phyloP scores from a whole-genome alignment of 2,329 filamentous ascomycete genomes.

The Penicillium psychrosexuale region DNA sequence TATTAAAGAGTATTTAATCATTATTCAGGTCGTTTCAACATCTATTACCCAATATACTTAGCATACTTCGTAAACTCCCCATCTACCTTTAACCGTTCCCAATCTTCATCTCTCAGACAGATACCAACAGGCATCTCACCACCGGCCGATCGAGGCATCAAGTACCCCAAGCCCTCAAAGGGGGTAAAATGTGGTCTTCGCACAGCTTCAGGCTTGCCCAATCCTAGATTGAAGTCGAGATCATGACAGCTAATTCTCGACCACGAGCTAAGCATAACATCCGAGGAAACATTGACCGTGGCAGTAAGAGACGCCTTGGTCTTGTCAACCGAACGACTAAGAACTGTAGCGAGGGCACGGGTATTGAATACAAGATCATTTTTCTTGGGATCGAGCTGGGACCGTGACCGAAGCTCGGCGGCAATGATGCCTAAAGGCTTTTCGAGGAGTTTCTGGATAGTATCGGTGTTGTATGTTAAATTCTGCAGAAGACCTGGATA shows the following conservation, averaged over 20 bases:
- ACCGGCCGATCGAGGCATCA: constrained; percentile 47
- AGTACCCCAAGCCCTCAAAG: constrained; percentile 50
- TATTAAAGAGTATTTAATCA: neutral
- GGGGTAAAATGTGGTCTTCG: constrained; percentile 48
- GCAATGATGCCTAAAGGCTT: constrained; percentile 37
- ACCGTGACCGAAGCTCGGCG: constrained; percentile 40
- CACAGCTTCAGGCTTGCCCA: constrained; percentile 50
- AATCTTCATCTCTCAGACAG: constrained; percentile 50
- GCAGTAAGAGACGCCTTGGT: constrained; percentile 23
- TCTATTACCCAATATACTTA: constrained; percentile 33
- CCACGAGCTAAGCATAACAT: constrained; percentile 57
- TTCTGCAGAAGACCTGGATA: constrained; percentile 52
- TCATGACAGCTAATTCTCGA: constrained; percentile 46
- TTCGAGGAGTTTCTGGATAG: constrained; percentile 29
- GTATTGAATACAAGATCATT: constrained; percentile 33
- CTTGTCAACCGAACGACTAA: constrained; percentile 37
- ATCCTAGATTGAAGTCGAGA: constrained; percentile 46
- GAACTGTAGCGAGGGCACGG: constrained; percentile 43
- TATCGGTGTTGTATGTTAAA: constrained; percentile 43
- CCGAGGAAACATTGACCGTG: constrained; percentile 37
- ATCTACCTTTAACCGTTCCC: constrained; percentile 46
- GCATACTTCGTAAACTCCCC: constrained; percentile 43
- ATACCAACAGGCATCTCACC: constrained; percentile 47
- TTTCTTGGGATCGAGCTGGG: constrained; percentile 33
- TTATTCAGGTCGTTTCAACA: neutral